A percentile compares a stretch with the other conserved stretches of the same genome.
Conservation (phyloP, 257 asterid species). For the Apocynum venetum region DNA sequence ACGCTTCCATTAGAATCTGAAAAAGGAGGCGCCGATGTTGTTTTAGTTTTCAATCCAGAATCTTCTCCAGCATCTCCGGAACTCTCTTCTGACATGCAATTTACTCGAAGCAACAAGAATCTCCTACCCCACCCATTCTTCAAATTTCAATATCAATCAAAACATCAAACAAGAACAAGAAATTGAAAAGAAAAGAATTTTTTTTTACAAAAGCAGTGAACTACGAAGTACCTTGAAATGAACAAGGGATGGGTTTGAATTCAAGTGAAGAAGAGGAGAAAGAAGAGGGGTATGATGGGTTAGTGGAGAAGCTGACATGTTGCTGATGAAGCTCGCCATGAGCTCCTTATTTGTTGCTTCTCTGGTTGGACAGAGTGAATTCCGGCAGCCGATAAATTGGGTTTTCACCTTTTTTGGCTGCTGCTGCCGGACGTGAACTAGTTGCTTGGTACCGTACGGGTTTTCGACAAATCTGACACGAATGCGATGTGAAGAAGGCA, state of each 20-base stretch:
- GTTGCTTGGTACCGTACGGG: neutral
- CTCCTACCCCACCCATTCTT: slow-evolving; percentile 37
- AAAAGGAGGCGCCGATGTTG: slow-evolving; percentile 25
- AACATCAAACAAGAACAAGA: slow-evolving; percentile 5
- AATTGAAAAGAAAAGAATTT: neutral
- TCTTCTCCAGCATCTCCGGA: slow-evolving; percentile 30
- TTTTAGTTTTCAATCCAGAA: slow-evolving; percentile 31
- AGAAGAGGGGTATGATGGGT: slow-evolving; percentile 27
- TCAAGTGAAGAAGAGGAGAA: slow-evolving; percentile 19
- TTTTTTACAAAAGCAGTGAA: neutral
- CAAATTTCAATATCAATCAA: slow-evolving; percentile 18
- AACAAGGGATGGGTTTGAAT: slow-evolving; percentile 19
- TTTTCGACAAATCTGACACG: no score
- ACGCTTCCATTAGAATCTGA: slow-evolving; percentile 18
- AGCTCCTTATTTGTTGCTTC: slow-evolving; percentile 2
- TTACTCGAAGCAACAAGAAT: slow-evolving; percentile 43
- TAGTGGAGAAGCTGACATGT: slow-evolving; percentile 36
- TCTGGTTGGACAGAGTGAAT: neutral
- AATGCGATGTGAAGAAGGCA: no score
- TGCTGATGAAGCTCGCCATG: slow-evolving; percentile 37
- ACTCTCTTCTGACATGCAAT: slow-evolving; percentile 51
- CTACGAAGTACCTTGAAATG: slow-evolving; percentile 41
- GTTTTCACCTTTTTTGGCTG: neutral
- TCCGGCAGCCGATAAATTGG: neutral
- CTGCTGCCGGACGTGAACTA: neutral